phyloP scores from a whole-genome alignment of 2,329 filamentous ascomycete species.

The Aureobasidium lini region DNA sequence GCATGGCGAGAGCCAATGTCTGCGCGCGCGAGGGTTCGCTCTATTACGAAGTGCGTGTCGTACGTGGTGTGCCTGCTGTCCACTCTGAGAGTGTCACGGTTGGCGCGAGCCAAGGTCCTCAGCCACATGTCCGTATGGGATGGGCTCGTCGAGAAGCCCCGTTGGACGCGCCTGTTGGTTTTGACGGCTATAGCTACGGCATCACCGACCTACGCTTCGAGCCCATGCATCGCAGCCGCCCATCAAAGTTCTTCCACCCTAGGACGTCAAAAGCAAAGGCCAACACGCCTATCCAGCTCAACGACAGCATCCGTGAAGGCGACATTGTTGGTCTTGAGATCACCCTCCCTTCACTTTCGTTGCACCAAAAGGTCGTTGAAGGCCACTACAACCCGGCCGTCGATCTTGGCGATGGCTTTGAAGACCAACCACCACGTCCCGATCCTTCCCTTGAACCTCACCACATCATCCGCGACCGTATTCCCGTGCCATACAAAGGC shows the following conservation, averaged over 20 bases:
- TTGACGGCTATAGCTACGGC: conserved; percentile 89
- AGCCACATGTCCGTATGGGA: conserved; percentile 66
- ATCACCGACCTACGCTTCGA: conserved; percentile 85
- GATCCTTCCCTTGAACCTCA: conserved; percentile 42
- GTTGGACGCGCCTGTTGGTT: conserved; percentile 75
- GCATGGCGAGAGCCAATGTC: conserved; percentile 85
- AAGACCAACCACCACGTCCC: conserved; percentile 25
- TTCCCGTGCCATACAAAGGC: conserved; percentile 88
- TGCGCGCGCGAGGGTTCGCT: conserved; percentile 81
- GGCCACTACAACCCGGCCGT: conserved; percentile 82
- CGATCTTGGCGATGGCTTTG: conserved; percentile 54
- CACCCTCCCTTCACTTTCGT: conserved; percentile 71
- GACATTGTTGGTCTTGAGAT: conserved; percentile 94
- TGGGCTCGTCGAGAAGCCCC: conserved; percentile 77
- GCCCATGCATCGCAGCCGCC: conserved; percentile 86
- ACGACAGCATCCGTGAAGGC: conserved; percentile 71
- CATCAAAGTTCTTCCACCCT: conserved; percentile 67
- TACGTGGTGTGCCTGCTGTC: conserved; percentile 58
- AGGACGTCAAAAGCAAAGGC: conserved; percentile 32
- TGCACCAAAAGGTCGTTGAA: conserved; percentile 82
- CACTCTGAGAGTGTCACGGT: conserved; percentile 29
- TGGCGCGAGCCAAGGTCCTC: conserved; percentile 35
- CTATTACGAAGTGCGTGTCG: conserved; percentile 91
- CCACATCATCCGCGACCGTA: conserved; percentile 89
- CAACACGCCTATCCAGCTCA: conserved; percentile 23